These are phyloP conservation scores for Aspergillus nomiae DNA, from an alignment of 2,329 filamentous ascomycete species.

Conservation along the genomic window DNA sequence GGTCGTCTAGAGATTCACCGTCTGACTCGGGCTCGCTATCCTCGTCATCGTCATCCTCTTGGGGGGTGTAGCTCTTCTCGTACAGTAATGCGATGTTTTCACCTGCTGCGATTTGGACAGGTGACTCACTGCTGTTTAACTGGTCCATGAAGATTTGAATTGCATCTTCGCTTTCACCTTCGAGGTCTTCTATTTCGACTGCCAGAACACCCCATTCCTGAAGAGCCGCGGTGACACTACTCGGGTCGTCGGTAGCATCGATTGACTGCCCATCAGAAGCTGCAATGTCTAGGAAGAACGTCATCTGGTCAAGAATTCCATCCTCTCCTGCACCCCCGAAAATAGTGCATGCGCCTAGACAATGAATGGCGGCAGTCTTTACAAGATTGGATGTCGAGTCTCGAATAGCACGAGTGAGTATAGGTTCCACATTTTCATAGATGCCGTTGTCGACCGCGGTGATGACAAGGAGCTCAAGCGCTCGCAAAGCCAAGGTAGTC, in stretches of 20 bases:
- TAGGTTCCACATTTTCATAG: conserved; percentile 62
- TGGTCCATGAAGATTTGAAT: conserved; percentile 84
- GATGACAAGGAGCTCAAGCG: conserved; percentile 69
- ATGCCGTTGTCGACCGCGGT: conserved; percentile 66
- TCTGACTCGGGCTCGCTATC: conserved; percentile 47
- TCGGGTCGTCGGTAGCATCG: conserved; percentile 69
- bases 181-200: conserved; percentile 73
- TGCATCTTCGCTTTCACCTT: conserved; percentile 69
- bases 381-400: conserved; percentile 66
- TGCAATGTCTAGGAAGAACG: conserved; percentile 74
- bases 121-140: conserved; percentile 71
- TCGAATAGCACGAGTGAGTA: conserved; percentile 64
- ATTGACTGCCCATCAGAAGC: conserved; percentile 76
- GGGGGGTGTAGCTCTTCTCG: conserved; percentile 67
- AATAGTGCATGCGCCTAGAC: conserved; percentile 70
- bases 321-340: conserved; percentile 73
- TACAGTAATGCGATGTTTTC: conserved; percentile 81
- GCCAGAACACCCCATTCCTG: conserved; percentile 80
- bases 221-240: conserved; percentile 72
- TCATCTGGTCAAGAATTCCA: conserved; percentile 70
- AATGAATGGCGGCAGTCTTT: conserved; percentile 72
- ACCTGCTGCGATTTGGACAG: conserved; percentile 75
- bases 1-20: conserved; percentile 41
- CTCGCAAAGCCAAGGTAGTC: conserved; percentile 69
- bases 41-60: conserved; percentile 60